Conservation (phyloP, 2,329 filamentous ascomycete species). For the Colletotrichum kahawae region DNA sequence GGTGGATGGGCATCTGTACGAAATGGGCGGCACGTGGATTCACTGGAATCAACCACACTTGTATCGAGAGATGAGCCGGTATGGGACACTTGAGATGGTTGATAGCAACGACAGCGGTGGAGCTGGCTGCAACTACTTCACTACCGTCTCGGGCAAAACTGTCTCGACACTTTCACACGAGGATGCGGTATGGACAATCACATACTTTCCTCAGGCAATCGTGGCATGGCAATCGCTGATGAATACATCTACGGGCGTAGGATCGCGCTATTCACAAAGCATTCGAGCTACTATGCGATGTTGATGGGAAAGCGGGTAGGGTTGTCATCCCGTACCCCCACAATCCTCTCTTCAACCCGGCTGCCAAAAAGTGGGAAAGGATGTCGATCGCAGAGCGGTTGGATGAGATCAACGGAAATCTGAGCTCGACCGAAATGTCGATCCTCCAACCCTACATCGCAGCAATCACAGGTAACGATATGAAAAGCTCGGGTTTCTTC, state of each 20-base stretch:
- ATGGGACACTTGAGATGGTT: conserved; percentile 22
- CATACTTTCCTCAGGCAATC: no score
- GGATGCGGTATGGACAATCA: no score
- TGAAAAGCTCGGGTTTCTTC: conserved; percentile 27
- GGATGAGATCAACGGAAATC: conserved; percentile 30
- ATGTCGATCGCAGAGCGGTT: conserved; percentile 32
- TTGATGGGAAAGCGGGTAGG: no score
- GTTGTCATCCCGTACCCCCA: no score
- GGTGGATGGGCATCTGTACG: conserved; percentile 39
- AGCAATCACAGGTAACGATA: conserved; percentile 28
- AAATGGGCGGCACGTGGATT: conserved; percentile 50
- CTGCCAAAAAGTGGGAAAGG: conserved; percentile 26
- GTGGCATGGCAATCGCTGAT: no score
- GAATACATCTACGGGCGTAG: no score
- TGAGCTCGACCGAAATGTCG: conserved; percentile 29
- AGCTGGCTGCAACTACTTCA: no score
- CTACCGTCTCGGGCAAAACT: no score
- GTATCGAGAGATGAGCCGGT: conserved; percentile 49
- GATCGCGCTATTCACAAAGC: no score
- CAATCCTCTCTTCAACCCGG: neutral
- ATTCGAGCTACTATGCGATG: no score
- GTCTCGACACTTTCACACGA: no score
- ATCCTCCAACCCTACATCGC: conserved; percentile 28
- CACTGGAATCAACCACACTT: conserved; percentile 44
- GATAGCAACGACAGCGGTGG: no score